Evolutionary conservation across 2,329 filamentous ascomycete species (phyloP), one percentile per base, ranked within the genome.

Genomic region (Fusarium sterilihyphosum): DNA sequence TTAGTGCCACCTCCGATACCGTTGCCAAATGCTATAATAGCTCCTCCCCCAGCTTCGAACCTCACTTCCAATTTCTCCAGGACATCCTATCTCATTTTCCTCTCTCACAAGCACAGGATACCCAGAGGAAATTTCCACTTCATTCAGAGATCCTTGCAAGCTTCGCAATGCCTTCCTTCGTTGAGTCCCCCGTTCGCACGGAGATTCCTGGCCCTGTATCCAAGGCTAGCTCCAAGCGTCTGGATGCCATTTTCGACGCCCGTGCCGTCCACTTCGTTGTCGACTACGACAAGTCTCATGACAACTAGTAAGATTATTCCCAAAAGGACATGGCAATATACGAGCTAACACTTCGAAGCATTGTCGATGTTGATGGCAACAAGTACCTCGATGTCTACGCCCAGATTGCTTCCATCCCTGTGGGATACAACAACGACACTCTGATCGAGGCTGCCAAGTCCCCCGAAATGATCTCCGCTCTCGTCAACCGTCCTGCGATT

Each of bases 351-450:
- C 35, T 29, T 41, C 18, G 6, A 46, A 82, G 81, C 79, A 85
- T 87, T 69, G 83, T 85, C 61, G 86, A 88, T 75, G 83, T 84
- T 59, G 86, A 88, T 70, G 86, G 86, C 77, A 88, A 88, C 81
- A 81, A 83, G 43, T 84, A 84, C 70, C 82, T 87, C 57, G 86
- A 87, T 81, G 85, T 87, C 64, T 94, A 94, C 82, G 92, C 93
- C 58, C 93, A 95, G 83, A 95, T 96, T 80, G 93, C 93, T 67
- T 95, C 93, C 31, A 95, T 96, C 77, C 92, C 93, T 16, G 90
- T 96, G 56, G 93, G 93, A 72, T 95, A 96, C 88, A 95, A 92
- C 87, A 95, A 95, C 83, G 88, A 92, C 17, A 83, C 88, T 59
- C 88, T 96, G 70, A 86, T 90, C 73, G 84, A 88, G 75, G 91